phyloP scores from a whole-genome alignment of 1,284 basidiomycete genomes.

The Ustilago cynodontis region DNA sequence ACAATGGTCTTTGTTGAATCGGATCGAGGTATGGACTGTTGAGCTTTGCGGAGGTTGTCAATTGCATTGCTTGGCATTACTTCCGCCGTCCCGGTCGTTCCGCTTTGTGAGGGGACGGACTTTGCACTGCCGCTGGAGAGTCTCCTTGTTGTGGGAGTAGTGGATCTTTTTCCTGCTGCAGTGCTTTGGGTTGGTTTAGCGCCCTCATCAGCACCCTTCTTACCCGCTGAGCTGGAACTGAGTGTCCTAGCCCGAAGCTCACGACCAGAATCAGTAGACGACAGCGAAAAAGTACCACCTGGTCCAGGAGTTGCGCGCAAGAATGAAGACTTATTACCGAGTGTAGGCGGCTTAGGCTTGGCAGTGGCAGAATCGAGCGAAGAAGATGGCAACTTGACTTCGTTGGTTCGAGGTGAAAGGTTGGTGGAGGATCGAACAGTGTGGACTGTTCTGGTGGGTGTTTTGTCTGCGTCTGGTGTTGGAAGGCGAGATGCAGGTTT shows the following conservation, averaged over 20 bases:
- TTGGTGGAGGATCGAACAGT: slow-evolving; percentile 18
- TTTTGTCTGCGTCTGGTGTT: slow-evolving; percentile 20
- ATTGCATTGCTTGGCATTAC: slow-evolving; percentile 26
- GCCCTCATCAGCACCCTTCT: background rate
- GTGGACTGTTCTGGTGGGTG: slow-evolving; percentile 26
- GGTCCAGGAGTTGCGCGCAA: slow-evolving; percentile 51
- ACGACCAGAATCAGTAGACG: slow-evolving; percentile 21
- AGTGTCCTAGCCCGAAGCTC: slow-evolving; percentile 23
- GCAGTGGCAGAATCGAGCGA: slow-evolving; percentile 17
- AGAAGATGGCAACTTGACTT: background rate
- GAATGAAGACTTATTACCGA: slow-evolving; percentile 35
- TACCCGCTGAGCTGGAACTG: slow-evolving; percentile 7
- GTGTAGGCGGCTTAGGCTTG: slow-evolving; percentile 2
- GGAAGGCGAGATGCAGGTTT: slow-evolving; percentile 2
- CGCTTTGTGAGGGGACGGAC: background rate
- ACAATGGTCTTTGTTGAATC: slow-evolving; percentile 24
- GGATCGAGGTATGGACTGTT: background rate
- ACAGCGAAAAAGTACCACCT: slow-evolving; percentile 42
- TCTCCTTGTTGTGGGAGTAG: slow-evolving; percentile 13
- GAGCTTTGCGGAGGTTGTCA: slow-evolving; percentile 12
- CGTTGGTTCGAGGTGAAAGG: slow-evolving; percentile 9
- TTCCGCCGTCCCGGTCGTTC: background rate
- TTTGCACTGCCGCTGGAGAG: background rate
- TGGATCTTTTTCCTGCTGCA: background rate
- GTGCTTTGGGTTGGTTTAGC: background rate